Conservation (phyloP, 2,329 filamentous ascomycete genomes). For the Sporothrix humicola region DNA sequence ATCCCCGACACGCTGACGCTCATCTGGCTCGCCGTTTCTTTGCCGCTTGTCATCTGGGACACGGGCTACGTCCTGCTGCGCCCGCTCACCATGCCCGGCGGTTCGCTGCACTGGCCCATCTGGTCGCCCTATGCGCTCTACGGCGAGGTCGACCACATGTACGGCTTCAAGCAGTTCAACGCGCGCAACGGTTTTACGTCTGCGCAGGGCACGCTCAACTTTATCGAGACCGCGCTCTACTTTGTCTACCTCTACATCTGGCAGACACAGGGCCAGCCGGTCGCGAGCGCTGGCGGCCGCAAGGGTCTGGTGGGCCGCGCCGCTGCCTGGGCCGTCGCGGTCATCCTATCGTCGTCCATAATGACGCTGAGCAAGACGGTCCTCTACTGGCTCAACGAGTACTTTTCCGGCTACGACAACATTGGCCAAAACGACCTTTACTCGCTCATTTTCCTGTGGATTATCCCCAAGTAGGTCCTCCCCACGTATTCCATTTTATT, state of each 20-base stretch:
- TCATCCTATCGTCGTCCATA: conserved; percentile 60
- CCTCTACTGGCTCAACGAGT: conserved; percentile 65
- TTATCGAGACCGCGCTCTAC: conserved; percentile 48
- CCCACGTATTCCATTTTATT: neutral
- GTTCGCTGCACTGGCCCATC: conserved; percentile 71
- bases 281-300: conserved; percentile 38
- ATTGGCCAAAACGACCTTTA: conserved; percentile 60
- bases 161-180: conserved; percentile 76
- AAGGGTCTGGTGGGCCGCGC: conserved; percentile 50
- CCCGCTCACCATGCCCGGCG: conserved; percentile 81
- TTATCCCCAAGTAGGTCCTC: conserved; percentile 62
- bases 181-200: conserved; percentile 74
- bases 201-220: conserved; percentile 66
- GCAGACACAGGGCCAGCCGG: conserved; percentile 39
- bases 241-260: conserved; percentile 47
- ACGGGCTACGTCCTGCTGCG: conserved; percentile 77
- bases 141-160: conserved; percentile 78
- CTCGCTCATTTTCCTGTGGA: conserved; percentile 59
- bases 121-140: conserved; percentile 83
- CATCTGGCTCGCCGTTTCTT: conserved; percentile 73
- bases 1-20: conserved; percentile 56
- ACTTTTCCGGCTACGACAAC: conserved; percentile 60
- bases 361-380: conserved; percentile 69
- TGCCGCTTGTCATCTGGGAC: conserved; percentile 85
- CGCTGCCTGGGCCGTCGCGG: conserved; percentile 54